Evolutionary conservation across 345 rosid species (phyloP), one percentile per base, ranked within the genome.

Genomic region (Brassica carinata): DNA sequence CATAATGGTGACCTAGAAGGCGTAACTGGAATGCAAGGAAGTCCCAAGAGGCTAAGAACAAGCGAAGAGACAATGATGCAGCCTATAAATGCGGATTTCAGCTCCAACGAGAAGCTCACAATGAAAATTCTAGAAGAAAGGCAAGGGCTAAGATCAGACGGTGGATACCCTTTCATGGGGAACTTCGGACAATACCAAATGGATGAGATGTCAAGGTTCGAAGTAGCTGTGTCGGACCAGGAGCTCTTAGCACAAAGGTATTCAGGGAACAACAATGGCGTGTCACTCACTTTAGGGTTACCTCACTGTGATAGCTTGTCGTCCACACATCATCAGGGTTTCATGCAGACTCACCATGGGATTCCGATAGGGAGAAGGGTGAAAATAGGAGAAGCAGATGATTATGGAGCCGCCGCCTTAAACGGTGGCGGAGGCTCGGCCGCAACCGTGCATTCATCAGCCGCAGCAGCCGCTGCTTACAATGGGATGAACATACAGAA

Each of bases 171-270:
- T 8, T 89, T 90, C 88, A 89, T 95, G 76, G 92, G 94, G 33
- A 93, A 89, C 31, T 95, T 93, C 8, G 98, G 98, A 31, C 98
- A 93, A 53, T 95, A 95, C 86, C 97, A 96, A 33, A 91, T 95
- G 30, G 96, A 85, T 38, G 98, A 90, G 67, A 90, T 91, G 27
- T 94, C 90, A 58, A 87, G 98, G 83, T 95, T 91, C 14, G 81
- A 81, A 3, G 84, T 93, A 29, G 51, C 78, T n/a, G 83, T 81
- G 17, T 81, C 84, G 2, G 92, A 91, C 67, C 84, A 91, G 18
- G 90, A 91, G 67, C 94, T 90, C 68, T 88, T 88, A 74, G 71
- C 94, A 1, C 96, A 91, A 7, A 86, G 97, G 81, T 90, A 87
- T 64, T 84, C 90, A 1, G 78, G 78, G 57, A 78, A 78, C 57